phyloP scores from a whole-genome alignment of 345 rosid species.

The Luvunga scandens region DNA sequence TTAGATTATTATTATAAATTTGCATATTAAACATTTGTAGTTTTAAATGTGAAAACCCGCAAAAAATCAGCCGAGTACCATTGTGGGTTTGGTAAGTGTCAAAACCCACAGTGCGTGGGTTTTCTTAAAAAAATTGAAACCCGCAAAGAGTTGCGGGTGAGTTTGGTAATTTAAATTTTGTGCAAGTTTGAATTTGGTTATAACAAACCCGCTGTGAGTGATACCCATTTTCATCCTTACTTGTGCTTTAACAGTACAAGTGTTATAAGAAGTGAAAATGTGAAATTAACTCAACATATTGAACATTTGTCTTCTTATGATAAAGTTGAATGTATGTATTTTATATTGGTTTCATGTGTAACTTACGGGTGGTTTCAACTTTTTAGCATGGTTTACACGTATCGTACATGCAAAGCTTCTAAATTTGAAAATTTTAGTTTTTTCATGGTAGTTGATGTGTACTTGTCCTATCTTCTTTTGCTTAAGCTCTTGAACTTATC shows the following conservation, averaged over 20 bases:
- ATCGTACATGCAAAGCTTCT: not conserved
- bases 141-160: accelerated
- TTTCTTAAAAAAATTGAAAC: too few relatives aligned
- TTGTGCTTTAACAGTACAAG: too few relatives aligned
- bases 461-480: not conserved
- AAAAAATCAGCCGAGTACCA: accelerated
- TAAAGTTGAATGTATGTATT: not conserved
- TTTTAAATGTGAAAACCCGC: accelerated
- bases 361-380: not conserved
- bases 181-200: accelerated
- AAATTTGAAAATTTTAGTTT: not conserved
- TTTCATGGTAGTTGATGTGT: not conserved
- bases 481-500: not conserved
- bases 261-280: too few relatives aligned
- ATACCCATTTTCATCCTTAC: accelerated
- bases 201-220: accelerated
- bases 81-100: accelerated
- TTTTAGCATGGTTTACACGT: not conserved
- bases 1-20: too few relatives aligned
- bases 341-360: not conserved
- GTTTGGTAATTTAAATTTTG: too few relatives aligned
- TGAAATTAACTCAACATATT: not conserved
- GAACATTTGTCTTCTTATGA: not conserved
- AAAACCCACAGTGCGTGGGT: accelerated
- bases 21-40: too few relatives aligned